Base-by-base conservation (phyloP, 306 rosid genomes). In the Fragaria vesca region DNA sequence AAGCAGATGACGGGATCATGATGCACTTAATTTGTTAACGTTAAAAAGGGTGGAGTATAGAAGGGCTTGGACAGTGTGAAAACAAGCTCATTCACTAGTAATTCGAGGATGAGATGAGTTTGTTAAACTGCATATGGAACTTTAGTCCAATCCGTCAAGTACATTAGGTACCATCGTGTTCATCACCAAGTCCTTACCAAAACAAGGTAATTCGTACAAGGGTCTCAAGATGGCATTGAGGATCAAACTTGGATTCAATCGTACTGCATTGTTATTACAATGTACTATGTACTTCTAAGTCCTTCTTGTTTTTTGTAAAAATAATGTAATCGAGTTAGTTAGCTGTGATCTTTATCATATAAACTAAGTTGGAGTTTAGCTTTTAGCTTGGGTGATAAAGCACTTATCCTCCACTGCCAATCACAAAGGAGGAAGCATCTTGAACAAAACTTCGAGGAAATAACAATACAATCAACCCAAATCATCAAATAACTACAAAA, bases 211-310 rank as follows among this genome's bases (percentile, higher is more conserved):
- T 57, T 20, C 63, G 9, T 4, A 30, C 66, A 21, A 60, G 8
- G 67, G 67, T 61, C 67, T 26, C 38, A 11, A 5, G 11, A 26
- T 61, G 38, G 16, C 5, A 28, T 24, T 12, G 40, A 61, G 38
- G 66, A 61, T 61, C 16, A 62, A 63, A 63, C 68, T 63, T 60
- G 66, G 66, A 60, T 63, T 32, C 12, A 30, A 63, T 63, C 20
- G 42, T 62, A 28, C 68, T 0, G 6, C n/a, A 62, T 13, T 61
- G 67, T 61, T 24, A 28, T 61, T 28, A 28, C 66, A 61, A 24
- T 61, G 36, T 28, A 62, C 40, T 62, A 40, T 7, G 47, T 43
- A 43, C 47, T 43, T 32, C 11, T 1, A 28, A 63, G 1, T 63
- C 17, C 36, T 26, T 5, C 36, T 26, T 5, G 17, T 26, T 58